Base-by-base conservation (phyloP, 2,329 filamentous ascomycete genomes). In the Myriosclerotinia duriaeana region DNA sequence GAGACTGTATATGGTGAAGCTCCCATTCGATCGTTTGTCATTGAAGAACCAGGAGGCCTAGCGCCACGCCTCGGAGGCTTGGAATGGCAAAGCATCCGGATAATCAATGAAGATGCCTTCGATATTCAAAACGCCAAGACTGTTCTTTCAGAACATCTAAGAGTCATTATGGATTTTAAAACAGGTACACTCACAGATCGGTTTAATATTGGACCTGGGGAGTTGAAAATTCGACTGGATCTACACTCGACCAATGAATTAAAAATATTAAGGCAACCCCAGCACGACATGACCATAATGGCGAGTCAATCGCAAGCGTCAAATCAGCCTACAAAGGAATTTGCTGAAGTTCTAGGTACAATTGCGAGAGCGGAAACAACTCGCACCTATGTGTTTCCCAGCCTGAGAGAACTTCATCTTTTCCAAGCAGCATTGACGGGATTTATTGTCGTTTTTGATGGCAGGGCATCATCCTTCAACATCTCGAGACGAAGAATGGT, bases 401-500 rank as follows among this genome's bases (percentile, higher is more conserved):
- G 82, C 50, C 77, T 89, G 59, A 78, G 80, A 76, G 88, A 93
- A 71, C 80, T 97, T 14, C 93, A 97, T 76, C 80, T 82, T 9
- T 96, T 97, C 77, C 86, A 97, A 76, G 81, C 83, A 59, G 90
- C 91, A 3, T 80, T 96, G 66, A 96, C 92, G 0, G 92, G 93
- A 0, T 96, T 90, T 77, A 82, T 82, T 36, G 91, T 97, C 20
- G 79, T 90, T 9, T 93, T 89, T 71, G 90, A 92, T 75, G 87
- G 87, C 8, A 78, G 91, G 63, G 92, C 92, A 7, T 82, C 84
- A 9, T 87, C 87, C 0, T 91, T 97, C 77, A 88, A 89, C 67
- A 96, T 97, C 71, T 88, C 93, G 1, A 87, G 93, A 40, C 87
- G 91, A 59, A 86, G 91, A 71, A 95, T 93, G 89, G 91, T 97